Evolutionary conservation across 2,329 filamentous ascomycete species (phyloP).

Genomic region (Bipolaris cookei): DNA sequence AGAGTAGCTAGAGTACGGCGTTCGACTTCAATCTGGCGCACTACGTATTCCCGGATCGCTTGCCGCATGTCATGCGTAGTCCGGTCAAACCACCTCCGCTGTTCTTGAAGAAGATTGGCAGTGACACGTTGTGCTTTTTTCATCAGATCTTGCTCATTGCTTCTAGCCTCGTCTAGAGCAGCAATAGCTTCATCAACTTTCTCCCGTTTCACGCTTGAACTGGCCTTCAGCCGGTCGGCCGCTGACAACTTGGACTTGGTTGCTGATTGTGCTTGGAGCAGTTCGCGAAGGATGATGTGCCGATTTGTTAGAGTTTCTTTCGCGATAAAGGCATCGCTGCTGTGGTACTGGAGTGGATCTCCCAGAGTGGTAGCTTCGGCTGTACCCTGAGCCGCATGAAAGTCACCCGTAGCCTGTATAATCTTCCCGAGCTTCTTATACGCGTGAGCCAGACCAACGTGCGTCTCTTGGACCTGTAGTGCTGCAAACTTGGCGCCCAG

Average conservation of each 20-base stretch:
- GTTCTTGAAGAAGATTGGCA: constrained; percentile 84
- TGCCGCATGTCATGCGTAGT: constrained; percentile 83
- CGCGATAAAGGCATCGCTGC: constrained; percentile 93
- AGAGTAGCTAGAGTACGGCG: constrained; percentile 87
- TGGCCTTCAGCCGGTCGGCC: constrained; percentile 86
- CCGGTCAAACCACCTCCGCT: constrained; percentile 86
- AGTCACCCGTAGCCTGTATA: constrained; percentile 92
- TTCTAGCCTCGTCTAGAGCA: constrained; percentile 84
- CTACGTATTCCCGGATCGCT: constrained; percentile 87
- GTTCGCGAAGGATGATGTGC: constrained; percentile 92
- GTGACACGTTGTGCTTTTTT: constrained; percentile 91
- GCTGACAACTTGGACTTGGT: constrained; percentile 83
- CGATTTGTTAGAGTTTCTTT: constrained; percentile 98
- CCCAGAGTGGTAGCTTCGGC: constrained; percentile 94
- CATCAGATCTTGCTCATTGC: constrained; percentile 78
- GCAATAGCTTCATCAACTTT: constrained; percentile 98
- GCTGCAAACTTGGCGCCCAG: constrained; percentile 87
- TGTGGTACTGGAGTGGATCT: constrained; percentile 93
- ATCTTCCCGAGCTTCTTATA: constrained; percentile 95
- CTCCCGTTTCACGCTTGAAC: constrained; percentile 84
- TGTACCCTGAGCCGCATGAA: constrained; percentile 93
- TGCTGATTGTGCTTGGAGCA: constrained; percentile 86
- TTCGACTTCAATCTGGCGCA: constrained; percentile 95
- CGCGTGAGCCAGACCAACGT: constrained; percentile 83
- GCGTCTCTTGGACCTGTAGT: constrained; percentile 89